Percentiles rank a stretch among this genome's conserved stretches.
phyloP scores from a whole-genome alignment of 2,329 filamentous ascomycete species.

The Verticillium longisporum region DNA sequence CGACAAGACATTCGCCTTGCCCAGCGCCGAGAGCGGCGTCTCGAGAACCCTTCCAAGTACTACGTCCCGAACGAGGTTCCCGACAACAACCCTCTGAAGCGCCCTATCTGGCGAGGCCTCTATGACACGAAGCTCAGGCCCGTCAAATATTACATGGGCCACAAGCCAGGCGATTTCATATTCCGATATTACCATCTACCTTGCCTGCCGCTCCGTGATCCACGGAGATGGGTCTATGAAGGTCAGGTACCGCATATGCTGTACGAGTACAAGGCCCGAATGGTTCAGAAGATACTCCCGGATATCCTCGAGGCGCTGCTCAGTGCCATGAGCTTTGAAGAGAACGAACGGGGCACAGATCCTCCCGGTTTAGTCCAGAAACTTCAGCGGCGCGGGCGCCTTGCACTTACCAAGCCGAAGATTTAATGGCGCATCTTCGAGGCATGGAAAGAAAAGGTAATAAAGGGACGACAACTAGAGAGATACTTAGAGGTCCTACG shows the following conservation, averaged over 20 bases:
- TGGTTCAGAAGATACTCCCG: slow-evolving; percentile 4
- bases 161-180: slow-evolving; percentile 17
- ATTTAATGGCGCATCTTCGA: background rate
- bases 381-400: background rate
- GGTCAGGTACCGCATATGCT: background rate
- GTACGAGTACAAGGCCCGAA: slow-evolving; percentile 11
- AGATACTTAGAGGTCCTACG: background rate
- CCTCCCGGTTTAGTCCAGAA: background rate
- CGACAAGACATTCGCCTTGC: background rate
- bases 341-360: background rate
- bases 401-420: background rate
- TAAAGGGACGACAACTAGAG: background rate
- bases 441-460: background rate
- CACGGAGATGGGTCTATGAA: background rate
- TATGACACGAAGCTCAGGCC: background rate
- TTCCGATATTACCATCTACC: slow-evolving; percentile 13
- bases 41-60: background rate
- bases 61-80: background rate
- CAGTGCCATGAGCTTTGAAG: background rate
- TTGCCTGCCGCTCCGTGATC: background rate
- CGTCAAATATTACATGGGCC: slow-evolving; percentile 15
- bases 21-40: background rate
- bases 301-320: slow-evolving; percentile 6
- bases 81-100: background rate
- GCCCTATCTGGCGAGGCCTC: background rate